Evolutionary conservation across 2,329 filamentous ascomycete species (phyloP).

Genomic region (Fusarium sacchari): DNA sequence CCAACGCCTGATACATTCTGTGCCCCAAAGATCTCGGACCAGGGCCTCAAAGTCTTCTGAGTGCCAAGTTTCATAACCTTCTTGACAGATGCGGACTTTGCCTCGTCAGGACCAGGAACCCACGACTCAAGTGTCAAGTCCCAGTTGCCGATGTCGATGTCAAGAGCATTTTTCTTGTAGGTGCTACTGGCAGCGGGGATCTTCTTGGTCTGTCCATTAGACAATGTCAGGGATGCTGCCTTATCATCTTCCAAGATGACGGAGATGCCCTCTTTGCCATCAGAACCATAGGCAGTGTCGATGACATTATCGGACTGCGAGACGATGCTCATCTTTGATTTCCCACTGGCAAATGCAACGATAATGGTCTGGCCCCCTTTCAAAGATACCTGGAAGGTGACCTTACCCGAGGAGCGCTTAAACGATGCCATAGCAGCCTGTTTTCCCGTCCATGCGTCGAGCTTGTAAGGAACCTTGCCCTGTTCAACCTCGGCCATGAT

Average conservation of each 20-base stretch:
- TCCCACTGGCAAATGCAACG: not conserved
- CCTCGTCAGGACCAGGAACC: not conserved
- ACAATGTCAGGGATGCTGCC: not conserved
- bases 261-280: not conserved
- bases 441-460: not conserved
- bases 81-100: not conserved
- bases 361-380: accelerated
- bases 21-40: not conserved
- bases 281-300: not conserved
- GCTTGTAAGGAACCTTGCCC: not conserved
- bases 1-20: accelerated
- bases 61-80: not conserved
- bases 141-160: not conserved
- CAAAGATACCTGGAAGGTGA: not conserved
- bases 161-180: not conserved
- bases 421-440: not conserved
- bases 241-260: not conserved
- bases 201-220: not conserved
- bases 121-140: not conserved
- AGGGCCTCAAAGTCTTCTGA: not conserved
- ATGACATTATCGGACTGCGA: not conserved
- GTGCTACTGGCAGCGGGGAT: accelerated
- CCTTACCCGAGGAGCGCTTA: accelerated
- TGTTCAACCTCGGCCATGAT: not conserved
- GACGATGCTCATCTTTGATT: not conserved